Conservation (phyloP, 495 filamentous ascomycete genomes). For the Podospora conica region DNA sequence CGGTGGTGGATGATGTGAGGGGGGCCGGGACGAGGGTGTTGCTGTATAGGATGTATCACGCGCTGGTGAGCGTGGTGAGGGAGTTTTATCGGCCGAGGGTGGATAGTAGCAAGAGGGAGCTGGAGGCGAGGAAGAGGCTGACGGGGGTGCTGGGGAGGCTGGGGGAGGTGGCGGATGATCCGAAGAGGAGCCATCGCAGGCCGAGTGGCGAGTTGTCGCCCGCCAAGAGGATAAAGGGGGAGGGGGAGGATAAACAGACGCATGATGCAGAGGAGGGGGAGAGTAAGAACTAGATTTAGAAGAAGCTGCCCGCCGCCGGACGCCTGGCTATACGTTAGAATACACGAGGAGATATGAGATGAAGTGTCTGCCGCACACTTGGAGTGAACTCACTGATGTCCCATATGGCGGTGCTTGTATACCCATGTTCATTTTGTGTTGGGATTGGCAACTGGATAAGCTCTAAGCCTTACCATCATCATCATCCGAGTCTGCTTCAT, state of each 20-base stretch:
- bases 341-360: not conserved
- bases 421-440: not conserved
- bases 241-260: not conserved
- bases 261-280: not conserved
- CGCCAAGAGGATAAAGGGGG: constrained; percentile 25
- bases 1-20: constrained; percentile 32
- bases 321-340: not conserved
- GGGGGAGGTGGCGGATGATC: constrained; percentile 31
- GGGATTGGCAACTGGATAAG: not conserved
- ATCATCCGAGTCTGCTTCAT: constrained; percentile 52
- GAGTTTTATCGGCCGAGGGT: constrained; percentile 44
- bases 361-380: no score
- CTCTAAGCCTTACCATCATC: not conserved
- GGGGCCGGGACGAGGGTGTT: constrained; percentile 33
- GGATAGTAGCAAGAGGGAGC: constrained; percentile 39
- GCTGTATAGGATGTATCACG: constrained; percentile 46
- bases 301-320: not conserved
- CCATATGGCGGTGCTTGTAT: not conserved
- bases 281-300: not conserved
- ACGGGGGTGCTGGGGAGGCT: constrained; percentile 29
- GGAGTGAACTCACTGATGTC: not conserved
- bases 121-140: constrained; percentile 40
- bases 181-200: constrained; percentile 24
- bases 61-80: constrained; percentile 37
- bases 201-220: constrained; percentile 31